phyloP scores from a whole-genome alignment of 2,329 filamentous ascomycete species.

The Trematosphaeria pertusa region DNA sequence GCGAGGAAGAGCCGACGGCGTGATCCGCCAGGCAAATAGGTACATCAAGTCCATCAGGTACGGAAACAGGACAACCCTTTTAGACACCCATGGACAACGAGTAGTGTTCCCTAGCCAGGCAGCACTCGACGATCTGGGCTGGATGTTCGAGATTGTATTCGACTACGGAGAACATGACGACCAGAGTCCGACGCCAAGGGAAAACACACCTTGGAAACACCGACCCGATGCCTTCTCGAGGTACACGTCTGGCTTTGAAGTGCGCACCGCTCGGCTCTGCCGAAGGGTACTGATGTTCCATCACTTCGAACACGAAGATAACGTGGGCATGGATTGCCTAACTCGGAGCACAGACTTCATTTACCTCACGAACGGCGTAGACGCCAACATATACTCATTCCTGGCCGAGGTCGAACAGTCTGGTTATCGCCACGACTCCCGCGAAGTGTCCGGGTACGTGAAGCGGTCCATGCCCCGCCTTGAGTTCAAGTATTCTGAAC shows the following conservation, averaged over 20 bases:
- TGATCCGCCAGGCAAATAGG: background rate
- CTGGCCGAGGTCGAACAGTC: no score
- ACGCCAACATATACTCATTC: no score
- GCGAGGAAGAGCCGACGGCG: background rate
- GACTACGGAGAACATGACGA: conserved; percentile 38
- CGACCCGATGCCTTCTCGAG: conserved; percentile 41
- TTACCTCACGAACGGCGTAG: no score
- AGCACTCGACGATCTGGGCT: conserved; percentile 14
- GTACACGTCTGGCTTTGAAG: conserved; percentile 36
- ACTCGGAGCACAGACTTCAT: no score
- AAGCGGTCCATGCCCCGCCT: background rate
- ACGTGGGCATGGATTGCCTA: conserved; percentile 1
- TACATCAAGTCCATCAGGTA: conserved; percentile 27
- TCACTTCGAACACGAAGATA: conserved; percentile 35
- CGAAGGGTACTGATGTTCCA: conserved; percentile 46
- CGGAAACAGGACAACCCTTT: conserved; percentile 15
- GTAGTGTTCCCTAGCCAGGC: background rate
- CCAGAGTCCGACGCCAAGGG: conserved; percentile 16
- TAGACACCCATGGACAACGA: background rate
- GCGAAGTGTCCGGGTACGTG: no score
- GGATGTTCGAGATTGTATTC: conserved; percentile 39
- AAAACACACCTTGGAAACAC: conserved; percentile 20
- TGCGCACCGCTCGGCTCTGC: conserved; percentile 41
- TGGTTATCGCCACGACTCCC: no score
- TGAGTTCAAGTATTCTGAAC: background rate